Base-by-base conservation (phyloP, 352 stramenopile species). In the Pythium sukuiense region DNA sequence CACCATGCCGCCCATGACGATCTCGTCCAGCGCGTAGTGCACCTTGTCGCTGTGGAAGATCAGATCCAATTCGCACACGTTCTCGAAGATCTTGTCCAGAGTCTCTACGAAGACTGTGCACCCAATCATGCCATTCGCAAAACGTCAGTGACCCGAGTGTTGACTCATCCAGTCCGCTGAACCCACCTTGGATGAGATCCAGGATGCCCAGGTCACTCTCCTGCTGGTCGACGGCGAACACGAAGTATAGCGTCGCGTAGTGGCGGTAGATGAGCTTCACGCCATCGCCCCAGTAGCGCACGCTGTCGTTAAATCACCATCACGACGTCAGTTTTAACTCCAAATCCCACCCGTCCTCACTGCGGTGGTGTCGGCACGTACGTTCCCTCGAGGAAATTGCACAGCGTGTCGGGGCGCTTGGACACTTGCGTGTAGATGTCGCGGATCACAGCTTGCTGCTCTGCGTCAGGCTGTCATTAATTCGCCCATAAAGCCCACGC, bases 1-100 rank as follows among this genome's bases (percentile, higher is more conserved):
- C 50, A 99, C 98, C 97, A 99, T 99, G 32, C 98, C 97, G 14
- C 95, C 98, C 97, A 99, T 99, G 46, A 99, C 97, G 71, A 99
- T 99, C 81, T 99, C 97, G 83, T 99, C 97, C 58, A 99, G 81
- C 49, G 99, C 92, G 72, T 98, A 98, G 69, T 98, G 92, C 27
- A 98, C 82, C 67, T 98, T 97, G 89, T 99, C 97, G 49, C 93
- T 98, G 83, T 99, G 96, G 83, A 99, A 99, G 73, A 99, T 99
- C 37, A 99, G 84, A 72, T 99, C 97, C 52, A 99, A 84, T 81
- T 99, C 98, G 81, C 98, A 99, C 20, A 99, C 98, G 84, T 99
- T 99, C 71, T 99, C 97, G 76, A 99, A 99, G 74, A 97, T 98
- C 79, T 99, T 99, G 85, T 99, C 93, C 55, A 98, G 81, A 37